Base-by-base conservation (phyloP, 2,329 filamentous ascomycete species). In the Akanthomyces dipterigenus region DNA sequence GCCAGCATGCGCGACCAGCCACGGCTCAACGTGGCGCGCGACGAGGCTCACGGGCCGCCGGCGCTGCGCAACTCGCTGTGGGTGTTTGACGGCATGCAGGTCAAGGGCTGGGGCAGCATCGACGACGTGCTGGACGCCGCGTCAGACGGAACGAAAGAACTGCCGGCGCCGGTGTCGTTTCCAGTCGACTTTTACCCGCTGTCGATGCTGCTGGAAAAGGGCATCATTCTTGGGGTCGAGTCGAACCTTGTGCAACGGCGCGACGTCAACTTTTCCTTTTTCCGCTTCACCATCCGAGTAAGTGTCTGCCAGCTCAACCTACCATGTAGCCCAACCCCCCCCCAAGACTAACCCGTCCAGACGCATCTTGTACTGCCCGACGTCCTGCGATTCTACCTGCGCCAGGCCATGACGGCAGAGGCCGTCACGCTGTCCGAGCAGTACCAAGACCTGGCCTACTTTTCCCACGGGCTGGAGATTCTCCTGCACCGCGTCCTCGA, bases 111-210 rank as follows among this genome's bases (percentile, higher is more conserved):
- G 95, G 86, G 90, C 26, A 91, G 96, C 70, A 86, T 96, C 45
- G 87, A 92, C 66, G 90, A 95, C 63, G 86, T 98, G 34, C 78
- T 98, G 45, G 83, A 87, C 40, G 88, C 88, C 22, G 85, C 87
- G 26, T 85, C 87, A 8, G 88, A 90, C 64, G 75, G 84, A 26
- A 80, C 82, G 14, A 84, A 86, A 64, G 90, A 96, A 57, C 74
- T 96, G 3, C 88, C 90, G 2, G 80, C 84, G 9, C 85, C 90
- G 2, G 87, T 96, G 12, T 84, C 88, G 26, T 85, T 98, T 60
- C 83, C 89, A 0, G 80, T 96, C n/a, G 95, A 99, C 73, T 99
- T 98, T 73, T 98, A 98, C 69, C 95, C 95, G 0, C 77, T 98
- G 16, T 96, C 93, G 1, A 85, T 93, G 3, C 77, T 97, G 5